Percentiles rank a stretch among this genome's conserved stretches.
These are phyloP conservation scores for Pythium insidiosum DNA, from an alignment of 352 stramenopile species.

Conservation along the genomic window DNA sequence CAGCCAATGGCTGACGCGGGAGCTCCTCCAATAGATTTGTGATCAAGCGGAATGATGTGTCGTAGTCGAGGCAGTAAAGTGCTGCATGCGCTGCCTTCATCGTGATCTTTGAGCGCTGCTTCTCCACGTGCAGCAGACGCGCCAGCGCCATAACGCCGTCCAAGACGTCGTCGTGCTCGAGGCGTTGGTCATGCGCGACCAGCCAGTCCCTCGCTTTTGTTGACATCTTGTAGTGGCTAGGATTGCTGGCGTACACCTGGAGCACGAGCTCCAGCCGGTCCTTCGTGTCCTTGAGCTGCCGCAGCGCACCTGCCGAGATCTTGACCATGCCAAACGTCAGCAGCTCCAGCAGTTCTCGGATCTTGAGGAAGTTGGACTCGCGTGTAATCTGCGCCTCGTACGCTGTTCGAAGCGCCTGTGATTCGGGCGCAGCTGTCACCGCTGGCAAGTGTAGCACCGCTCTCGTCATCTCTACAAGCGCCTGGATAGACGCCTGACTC, in stretches of 20 bases:
- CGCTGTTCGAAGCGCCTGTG: background rate
- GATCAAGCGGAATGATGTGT: slow-evolving; percentile 47
- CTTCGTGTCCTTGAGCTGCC: slow-evolving; percentile 7
- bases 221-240: slow-evolving; percentile 53
- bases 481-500: no score
- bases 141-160: slow-evolving; percentile 43
- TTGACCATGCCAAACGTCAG: slow-evolving; percentile 51
- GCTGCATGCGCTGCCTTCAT: slow-evolving; percentile 63
- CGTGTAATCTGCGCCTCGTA: slow-evolving; percentile 3
- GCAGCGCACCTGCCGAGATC: slow-evolving; percentile 22
- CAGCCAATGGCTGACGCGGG: no score
- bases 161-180: slow-evolving; percentile 18
- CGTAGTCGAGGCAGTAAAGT: slow-evolving; percentile 59
- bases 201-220: slow-evolving; percentile 36
- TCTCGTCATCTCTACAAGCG: slow-evolving; percentile 14
- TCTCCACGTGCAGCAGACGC: slow-evolving; percentile 30
- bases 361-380: slow-evolving; percentile 3
- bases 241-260: slow-evolving; percentile 53
- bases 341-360: slow-evolving; percentile 35
- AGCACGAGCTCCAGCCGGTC: slow-evolving; percentile 31
- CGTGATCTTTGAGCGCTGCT: slow-evolving; percentile 30
- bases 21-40: no score
- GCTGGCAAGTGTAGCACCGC: slow-evolving; percentile 16
- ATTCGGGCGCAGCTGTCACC: slow-evolving; percentile 11
- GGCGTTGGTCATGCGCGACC: slow-evolving; percentile 3